Conservation (phyloP, 78 protist genomes). For the Tieghemostelium lacteum region DNA sequence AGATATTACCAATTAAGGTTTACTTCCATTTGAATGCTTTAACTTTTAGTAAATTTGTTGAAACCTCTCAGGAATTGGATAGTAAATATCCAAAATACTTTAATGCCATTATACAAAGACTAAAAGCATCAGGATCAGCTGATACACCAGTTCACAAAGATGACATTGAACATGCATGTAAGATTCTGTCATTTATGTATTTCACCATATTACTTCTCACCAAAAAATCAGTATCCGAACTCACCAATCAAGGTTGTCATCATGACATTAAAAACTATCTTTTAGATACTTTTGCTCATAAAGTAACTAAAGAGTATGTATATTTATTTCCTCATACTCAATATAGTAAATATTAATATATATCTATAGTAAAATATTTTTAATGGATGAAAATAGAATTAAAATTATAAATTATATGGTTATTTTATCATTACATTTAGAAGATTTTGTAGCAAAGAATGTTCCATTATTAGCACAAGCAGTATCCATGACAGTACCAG, state of each 20-base stretch:
- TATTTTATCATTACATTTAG: constrained; percentile 13
- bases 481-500: not conserved
- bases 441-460: not conserved
- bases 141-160: too few relatives aligned
- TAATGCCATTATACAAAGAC: not conserved
- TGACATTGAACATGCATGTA: constrained; percentile 3
- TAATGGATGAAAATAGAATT: not conserved
- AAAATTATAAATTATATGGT: constrained; percentile 23
- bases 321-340: too few relatives aligned
- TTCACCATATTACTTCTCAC: not conserved
- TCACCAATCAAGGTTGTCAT: not conserved
- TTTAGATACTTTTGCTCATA: not conserved
- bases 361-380: too few relatives aligned
- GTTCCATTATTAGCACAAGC: not conserved
- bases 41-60: constrained; percentile 1
- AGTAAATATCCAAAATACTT: constrained; percentile 38
- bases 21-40: constrained; percentile 30
- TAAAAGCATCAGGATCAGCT: not conserved
- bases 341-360: not conserved
- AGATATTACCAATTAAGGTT: constrained; percentile 49
- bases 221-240: not conserved
- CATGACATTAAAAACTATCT: not conserved
- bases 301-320: not conserved
- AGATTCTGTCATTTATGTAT: constrained; percentile 20
- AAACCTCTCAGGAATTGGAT: not conserved